Evolutionary conservation across 2,329 filamentous ascomycete species (phyloP).

Genomic region (Colletotrichum simmondsii): DNA sequence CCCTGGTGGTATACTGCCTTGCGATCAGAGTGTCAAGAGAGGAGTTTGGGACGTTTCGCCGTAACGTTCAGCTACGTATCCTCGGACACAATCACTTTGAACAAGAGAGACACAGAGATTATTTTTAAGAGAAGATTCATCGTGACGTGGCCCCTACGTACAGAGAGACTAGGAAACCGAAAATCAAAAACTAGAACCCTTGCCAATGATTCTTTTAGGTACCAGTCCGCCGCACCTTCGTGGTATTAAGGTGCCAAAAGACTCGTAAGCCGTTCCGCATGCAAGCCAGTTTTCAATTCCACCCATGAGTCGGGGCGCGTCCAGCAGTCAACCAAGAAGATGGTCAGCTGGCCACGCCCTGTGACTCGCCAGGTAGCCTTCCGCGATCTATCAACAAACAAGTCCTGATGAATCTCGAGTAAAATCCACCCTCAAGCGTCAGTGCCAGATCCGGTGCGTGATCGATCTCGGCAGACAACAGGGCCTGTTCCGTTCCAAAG

Average conservation of each 20-base stretch:
- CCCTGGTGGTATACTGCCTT: neutral
- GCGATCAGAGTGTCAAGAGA: neutral
- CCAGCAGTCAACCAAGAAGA: constrained; percentile 19
- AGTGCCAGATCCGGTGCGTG: constrained; percentile 35
- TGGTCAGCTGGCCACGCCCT: constrained; percentile 31
- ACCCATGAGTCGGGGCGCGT: constrained; percentile 35
- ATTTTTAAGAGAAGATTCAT: constrained; percentile 35
- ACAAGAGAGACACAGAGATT: neutral
- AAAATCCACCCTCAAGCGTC: constrained; percentile 23
- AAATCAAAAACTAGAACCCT: constrained; percentile 37
- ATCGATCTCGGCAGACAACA: constrained; percentile 27
- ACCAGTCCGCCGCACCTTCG: constrained; percentile 36
- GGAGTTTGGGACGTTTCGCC: no score
- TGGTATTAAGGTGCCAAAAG: constrained; percentile 37
- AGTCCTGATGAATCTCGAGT: constrained; percentile 35
- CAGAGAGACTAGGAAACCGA: constrained; percentile 37
- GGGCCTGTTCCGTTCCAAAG: constrained; percentile 32
- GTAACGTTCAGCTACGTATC: neutral
- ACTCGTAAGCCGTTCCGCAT: constrained; percentile 36
- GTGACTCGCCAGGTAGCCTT: constrained; percentile 35
- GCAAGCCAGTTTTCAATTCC: constrained; percentile 37
- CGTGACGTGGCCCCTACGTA: constrained; percentile 36
- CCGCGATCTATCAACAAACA: constrained; percentile 37
- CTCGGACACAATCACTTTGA: neutral
- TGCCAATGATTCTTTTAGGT: constrained; percentile 37